Evolutionary conservation across 495 filamentous ascomycete genomes (phyloP).

Genomic region (Evernia prunastri): DNA sequence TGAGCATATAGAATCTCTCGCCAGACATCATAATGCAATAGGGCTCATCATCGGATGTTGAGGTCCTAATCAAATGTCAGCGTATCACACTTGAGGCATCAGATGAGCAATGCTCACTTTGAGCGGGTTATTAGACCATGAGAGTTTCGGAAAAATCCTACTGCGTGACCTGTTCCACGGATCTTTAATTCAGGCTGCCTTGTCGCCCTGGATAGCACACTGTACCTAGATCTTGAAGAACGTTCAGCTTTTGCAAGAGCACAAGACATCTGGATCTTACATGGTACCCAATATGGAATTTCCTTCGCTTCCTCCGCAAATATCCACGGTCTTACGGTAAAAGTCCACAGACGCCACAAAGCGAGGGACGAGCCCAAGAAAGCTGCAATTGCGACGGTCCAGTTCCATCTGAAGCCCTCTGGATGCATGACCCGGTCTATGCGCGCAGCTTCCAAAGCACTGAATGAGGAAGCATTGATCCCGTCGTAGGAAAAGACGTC

Average conservation of each 20-base stretch:
- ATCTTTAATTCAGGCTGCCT: neutral
- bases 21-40: conserved; percentile 16
- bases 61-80: conserved; percentile 9
- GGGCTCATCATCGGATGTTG: conserved; percentile 16
- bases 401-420: neutral
- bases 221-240: conserved; percentile 8
- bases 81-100: neutral
- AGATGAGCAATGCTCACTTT: conserved; percentile 8
- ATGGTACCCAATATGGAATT: conserved; percentile 30
- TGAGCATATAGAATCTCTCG: conserved; percentile 17
- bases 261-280: conserved; percentile 5
- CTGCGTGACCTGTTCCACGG: conserved; percentile 13
- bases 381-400: neutral
- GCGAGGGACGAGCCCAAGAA: neutral
- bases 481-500: neutral
- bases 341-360: conserved; percentile 29
- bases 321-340: conserved; percentile 26
- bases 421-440: neutral
- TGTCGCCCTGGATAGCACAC: neutral
- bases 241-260: conserved; percentile 1
- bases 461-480: neutral
- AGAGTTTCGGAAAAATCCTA: conserved; percentile 16
- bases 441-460: neutral
- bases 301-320: conserved; percentile 29
- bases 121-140: conserved; percentile 13